Conservation (phyloP, 768 basidiomycete genomes). For the Tulasnella sp. region DNA sequence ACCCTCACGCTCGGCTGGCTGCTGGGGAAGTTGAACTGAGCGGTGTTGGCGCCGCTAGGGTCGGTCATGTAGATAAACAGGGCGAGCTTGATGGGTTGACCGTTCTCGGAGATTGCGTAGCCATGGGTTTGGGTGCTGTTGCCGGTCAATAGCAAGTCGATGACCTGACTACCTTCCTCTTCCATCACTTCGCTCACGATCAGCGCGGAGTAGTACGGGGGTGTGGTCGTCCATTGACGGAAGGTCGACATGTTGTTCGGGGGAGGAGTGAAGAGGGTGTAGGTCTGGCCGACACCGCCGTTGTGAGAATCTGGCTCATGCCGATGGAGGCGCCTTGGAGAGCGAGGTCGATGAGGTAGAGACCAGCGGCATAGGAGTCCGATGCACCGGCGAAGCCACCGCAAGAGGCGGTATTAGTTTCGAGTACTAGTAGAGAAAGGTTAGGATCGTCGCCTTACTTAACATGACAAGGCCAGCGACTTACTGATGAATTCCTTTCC, state of each 20-base stretch:
- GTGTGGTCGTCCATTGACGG: conserved; percentile 70
- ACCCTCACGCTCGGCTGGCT: conserved; percentile 17
- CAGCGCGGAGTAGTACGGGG: conserved; percentile 70
- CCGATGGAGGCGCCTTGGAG: conserved; percentile 55
- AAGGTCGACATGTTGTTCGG: conserved; percentile 53
- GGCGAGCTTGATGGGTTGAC: conserved; percentile 40
- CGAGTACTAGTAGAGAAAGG: conserved; percentile 38
- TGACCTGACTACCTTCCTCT: conserved; percentile 57
- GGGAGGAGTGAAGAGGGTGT: conserved; percentile 54
- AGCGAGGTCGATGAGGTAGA: conserved; percentile 63
- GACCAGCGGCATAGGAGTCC: conserved; percentile 57
- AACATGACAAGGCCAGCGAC: not conserved
- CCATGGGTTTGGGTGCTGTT: conserved; percentile 48
- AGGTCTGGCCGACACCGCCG: conserved; percentile 40
- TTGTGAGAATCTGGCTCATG: conserved; percentile 45
- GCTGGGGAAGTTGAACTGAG: not conserved
- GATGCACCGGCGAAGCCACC: conserved; percentile 52
- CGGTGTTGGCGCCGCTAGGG: not conserved
- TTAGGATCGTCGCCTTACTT: not conserved
- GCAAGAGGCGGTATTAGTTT: conserved; percentile 51
- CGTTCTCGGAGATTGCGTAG: conserved; percentile 74
- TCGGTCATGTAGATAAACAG: conserved; percentile 28
- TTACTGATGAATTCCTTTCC: not conserved
- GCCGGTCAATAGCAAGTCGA: conserved; percentile 58
- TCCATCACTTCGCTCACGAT: conserved; percentile 69